Base-by-base conservation (phyloP, 768 basidiomycete species). In the Candolleomyces eurysporus region DNA sequence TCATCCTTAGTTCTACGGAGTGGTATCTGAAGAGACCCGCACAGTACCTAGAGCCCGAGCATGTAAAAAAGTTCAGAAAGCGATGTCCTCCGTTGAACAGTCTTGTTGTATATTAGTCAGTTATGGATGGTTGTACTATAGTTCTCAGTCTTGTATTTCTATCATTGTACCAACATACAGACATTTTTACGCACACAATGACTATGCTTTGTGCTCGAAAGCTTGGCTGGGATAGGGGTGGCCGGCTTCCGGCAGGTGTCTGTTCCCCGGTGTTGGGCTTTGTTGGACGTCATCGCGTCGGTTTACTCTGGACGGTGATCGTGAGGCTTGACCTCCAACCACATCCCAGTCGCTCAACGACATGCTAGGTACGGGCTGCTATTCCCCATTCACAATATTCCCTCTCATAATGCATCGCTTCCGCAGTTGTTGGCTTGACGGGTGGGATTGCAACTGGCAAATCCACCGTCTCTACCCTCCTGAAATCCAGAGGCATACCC, bases 401-500 rank as follows among this genome's bases (percentile, higher is more conserved):
- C 42, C 42, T 43, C 45, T 46, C 14, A 7, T 6, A 46, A 46
- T 46, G 19, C 45, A 13, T 46, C 36, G 11, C 6, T 36, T 16
- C 14, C 21, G 7, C 31, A 96, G 96, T 98, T 61, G 84, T 97
- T 63, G 96, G 97, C 45, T 84, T 99, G 21, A 98, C 96, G 31
- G 97, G 97, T 8, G 94, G 96, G 2, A 98, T 99, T 61, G 93
- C 95, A 21, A 95, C 94, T 7, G 95, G 96, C 57, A 99, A 99
- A 77, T 97, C 96, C 0, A 91, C 94, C 13, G 97, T 95, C 11
- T 92, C 95, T 0, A 74, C 76, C 7, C 79, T 95, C 46, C 79
- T 98, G 40, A 81, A 82, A 56, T 76, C 80, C 0, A 87, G 87
- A 65, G 62, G 75, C 32, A 76, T 98, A 32, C 92, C 94, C n/a